phyloP scores from a whole-genome alignment of 345 rosid species.

The Eucalyptus coolabah region DNA sequence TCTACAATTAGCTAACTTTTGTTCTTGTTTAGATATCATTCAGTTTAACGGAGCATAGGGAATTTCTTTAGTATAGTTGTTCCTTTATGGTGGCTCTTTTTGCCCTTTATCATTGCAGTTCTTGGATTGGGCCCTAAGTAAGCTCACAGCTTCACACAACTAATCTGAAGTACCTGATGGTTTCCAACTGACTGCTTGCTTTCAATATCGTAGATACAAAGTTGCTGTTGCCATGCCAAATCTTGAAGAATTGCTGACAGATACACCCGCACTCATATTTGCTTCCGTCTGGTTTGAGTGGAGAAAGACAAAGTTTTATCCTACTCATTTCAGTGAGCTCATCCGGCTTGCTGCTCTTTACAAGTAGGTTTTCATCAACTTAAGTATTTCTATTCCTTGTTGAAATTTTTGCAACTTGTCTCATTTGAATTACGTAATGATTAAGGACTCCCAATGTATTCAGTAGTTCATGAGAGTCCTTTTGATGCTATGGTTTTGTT shows the following conservation, averaged over 20 bases:
- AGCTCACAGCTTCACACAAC: neutral
- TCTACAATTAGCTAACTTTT: neutral
- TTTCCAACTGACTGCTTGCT: neutral
- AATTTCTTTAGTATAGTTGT: neutral
- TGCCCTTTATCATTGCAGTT: neutral
- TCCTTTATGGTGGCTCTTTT: neutral
- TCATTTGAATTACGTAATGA: neutral
- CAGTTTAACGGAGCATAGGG: neutral
- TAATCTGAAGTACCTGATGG: neutral
- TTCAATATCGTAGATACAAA: conserved; percentile 38
- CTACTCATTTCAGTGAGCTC: conserved; percentile 85
- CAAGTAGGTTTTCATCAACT: conserved; percentile 36
- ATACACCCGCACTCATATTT: conserved; percentile 58
- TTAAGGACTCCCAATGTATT: neutral
- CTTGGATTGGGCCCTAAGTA: neutral
- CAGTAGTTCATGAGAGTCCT: neutral
- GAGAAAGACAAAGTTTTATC: conserved; percentile 70
- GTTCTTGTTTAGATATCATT: neutral
- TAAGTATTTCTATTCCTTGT: neutral
- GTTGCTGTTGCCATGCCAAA: conserved; percentile 90
- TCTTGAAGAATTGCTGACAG: conserved; percentile 76
- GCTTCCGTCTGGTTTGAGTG: conserved; percentile 84
- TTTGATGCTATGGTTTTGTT: neutral
- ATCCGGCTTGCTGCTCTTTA: conserved; percentile 76
- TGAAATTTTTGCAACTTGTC: neutral